Evolutionary conservation across 805 yeast species (phyloP).

Genomic region (Sporopachydermia quercuum): DNA sequence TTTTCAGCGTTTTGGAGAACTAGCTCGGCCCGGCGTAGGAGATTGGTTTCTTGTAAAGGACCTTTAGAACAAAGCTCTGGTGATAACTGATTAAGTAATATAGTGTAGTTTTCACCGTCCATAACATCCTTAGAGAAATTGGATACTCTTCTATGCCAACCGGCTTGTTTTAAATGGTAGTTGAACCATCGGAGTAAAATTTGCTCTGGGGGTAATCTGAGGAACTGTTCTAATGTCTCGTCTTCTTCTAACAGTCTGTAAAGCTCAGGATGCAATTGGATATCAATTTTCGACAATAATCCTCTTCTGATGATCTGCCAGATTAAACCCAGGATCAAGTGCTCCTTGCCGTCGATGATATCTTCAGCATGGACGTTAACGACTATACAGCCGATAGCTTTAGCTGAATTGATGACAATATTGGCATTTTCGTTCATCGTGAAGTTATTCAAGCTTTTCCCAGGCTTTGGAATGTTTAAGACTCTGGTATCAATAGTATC

Average conservation of each 20-base stretch:
- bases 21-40: conserved; percentile 75
- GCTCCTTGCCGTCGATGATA: conserved; percentile 93
- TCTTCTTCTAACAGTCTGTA: conserved; percentile 91
- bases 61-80: conserved; percentile 69
- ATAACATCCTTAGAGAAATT: conserved; percentile 80
- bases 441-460: conserved; percentile 77
- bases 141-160: conserved; percentile 69
- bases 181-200: conserved; percentile 95
- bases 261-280: conserved; percentile 89
- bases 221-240: conserved; percentile 91
- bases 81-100: conserved; percentile 74
- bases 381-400: conserved; percentile 96
- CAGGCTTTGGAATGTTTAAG: conserved; percentile 70
- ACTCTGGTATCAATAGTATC: conserved; percentile 98
- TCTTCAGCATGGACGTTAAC: conserved; percentile 97
- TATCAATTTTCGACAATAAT: conserved; percentile 84
- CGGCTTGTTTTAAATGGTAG: conserved; percentile 87
- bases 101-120: conserved; percentile 93
- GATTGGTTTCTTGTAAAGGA: conserved; percentile 68
- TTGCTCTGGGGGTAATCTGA: conserved; percentile 95
- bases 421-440: conserved; percentile 95
- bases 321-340: conserved; percentile 82
- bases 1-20: conserved; percentile 78
- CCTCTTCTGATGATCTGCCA: conserved; percentile 99
- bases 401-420: conserved; percentile 94